Base-by-base conservation (phyloP, 495 filamentous ascomycete genomes). In the Penicillium maclennaniae region DNA sequence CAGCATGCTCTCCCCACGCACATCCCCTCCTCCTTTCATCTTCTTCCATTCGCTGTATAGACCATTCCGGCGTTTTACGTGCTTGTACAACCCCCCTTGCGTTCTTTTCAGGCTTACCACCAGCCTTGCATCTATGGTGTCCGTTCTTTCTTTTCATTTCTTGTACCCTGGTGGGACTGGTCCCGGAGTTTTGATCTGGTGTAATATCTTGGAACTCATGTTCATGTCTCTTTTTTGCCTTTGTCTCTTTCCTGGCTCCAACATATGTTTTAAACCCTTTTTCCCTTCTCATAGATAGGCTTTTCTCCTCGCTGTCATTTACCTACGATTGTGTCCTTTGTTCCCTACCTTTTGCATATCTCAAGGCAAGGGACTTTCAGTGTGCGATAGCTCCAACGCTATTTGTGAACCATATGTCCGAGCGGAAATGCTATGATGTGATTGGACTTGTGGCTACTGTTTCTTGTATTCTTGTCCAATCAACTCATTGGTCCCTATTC, bases 11-110 rank as follows among this genome's bases (percentile, higher is more conserved):
- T 31, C 25, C 36, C 27, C 16, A n/a, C 42, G 12, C 43, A 23
- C 26, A 19, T 20, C 45, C 17, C 7, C 15, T 39, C 12, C 46
- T 43, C 46, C 8, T 21, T 20, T 45, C 19, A 23, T 46, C 42
- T 54, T 58, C 15, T 47, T 53, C 47, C 63, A 20, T 61, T 67
- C 59, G 51, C 53, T 69, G 61, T 65, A 69, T 63, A 69, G 61
- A 64, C 45, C 52, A 45, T 50, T 53, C 36, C 49, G 60, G 60
- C 54, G 52, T 58, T 64, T 51, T 49, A 38, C 45, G 15, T 55
- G 49, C 59, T 53, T 62, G 45, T 59, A 63, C 46, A 58, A 56
- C 51, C 51, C 39, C 38, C 39, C 36, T 48, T 48, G 53, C 50
- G 47, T 17, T 43, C 49, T 21, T 49, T 54, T 41, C 52, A 28